phyloP scores from a whole-genome alignment of 331 rosid genomes.

The Dryas integrifolia region DNA sequence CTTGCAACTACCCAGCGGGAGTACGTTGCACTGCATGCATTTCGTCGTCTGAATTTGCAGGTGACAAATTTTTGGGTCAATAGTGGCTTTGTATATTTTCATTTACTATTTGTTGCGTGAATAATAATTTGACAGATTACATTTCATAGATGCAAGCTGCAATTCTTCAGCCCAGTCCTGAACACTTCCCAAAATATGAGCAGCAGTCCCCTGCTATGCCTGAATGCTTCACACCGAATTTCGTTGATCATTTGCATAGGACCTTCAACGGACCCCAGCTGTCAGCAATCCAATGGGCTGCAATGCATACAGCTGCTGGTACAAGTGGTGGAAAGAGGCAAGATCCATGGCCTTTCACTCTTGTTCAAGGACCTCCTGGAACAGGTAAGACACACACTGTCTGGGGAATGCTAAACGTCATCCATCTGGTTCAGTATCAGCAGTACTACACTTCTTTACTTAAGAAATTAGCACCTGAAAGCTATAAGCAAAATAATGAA shows the following conservation, averaged over 20 bases:
- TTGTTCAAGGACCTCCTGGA: conserved; percentile 99
- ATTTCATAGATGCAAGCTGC: conserved; percentile 90
- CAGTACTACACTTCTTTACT: conserved; percentile 96
- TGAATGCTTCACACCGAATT: conserved; percentile 88
- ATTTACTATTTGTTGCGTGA: not conserved
- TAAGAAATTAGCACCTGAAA: conserved; percentile 95
- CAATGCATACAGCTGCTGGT: conserved; percentile 98
- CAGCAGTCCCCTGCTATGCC: conserved; percentile 95
- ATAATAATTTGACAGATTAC: conserved; percentile 20
- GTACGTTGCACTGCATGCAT: conserved; percentile 91
- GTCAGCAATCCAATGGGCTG: conserved; percentile 98
- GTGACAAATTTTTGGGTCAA: conserved; percentile 36
- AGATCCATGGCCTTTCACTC: conserved; percentile 99
- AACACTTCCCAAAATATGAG: conserved; percentile 94
- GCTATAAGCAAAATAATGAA: conserved; percentile 90
- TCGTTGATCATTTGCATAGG: conserved; percentile 78
- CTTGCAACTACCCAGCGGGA: conserved; percentile 98
- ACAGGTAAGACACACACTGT: conserved; percentile 99
- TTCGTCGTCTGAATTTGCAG: conserved; percentile 93
- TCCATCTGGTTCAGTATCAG: conserved; percentile 98
- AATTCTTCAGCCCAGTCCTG: conserved; percentile 94
- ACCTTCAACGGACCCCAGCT: conserved; percentile 94
- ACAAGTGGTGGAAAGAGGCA: conserved; percentile 90
- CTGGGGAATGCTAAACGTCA: conserved; percentile 99
- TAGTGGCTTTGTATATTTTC: conserved; percentile 14